phyloP scores from a whole-genome alignment of 1,284 basidiomycete genomes.

The Leccinum fallax region DNA sequence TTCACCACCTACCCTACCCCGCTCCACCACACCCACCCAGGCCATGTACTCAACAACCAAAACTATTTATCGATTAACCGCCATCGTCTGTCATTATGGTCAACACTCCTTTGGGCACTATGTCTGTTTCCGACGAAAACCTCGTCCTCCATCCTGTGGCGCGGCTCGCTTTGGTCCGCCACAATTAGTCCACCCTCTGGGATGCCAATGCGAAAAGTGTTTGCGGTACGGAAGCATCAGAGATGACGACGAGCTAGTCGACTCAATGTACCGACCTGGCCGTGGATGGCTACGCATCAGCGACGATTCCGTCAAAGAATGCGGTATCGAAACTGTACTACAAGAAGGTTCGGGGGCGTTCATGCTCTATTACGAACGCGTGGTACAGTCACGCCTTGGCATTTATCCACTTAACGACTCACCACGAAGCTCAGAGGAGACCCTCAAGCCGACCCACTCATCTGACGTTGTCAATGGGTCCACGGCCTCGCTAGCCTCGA shows the following conservation, averaged over 20 bases:
- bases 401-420: conserved; percentile 34
- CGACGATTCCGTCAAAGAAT: conserved; percentile 82
- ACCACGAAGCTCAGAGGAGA: conserved; percentile 61
- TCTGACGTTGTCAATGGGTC: conserved; percentile 44
- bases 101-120: conserved; percentile 91
- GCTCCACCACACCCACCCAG: conserved; percentile 56
- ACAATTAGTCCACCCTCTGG: conserved; percentile 48
- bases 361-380: conserved; percentile 90
- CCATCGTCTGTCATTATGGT: conserved; percentile 89
- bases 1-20: conserved; percentile 48
- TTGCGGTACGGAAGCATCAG: conserved; percentile 43
- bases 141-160: conserved; percentile 44
- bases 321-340: conserved; percentile 74
- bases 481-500: conserved; percentile 41
- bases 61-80: conserved; percentile 77
- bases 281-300: conserved; percentile 83
- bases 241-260: conserved; percentile 38
- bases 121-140: conserved; percentile 85
- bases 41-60: conserved; percentile 51
- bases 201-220: conserved; percentile 48
- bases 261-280: conserved; percentile 44
- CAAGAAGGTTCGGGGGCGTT: conserved; percentile 76
- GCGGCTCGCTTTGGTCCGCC: conserved; percentile 47
- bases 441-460: conserved; percentile 52
- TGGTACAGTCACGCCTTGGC: conserved; percentile 41